These are phyloP conservation scores for Vanrija pseudolonga DNA, from an alignment of 1,284 basidiomycete species.

Conservation along the genomic window DNA sequence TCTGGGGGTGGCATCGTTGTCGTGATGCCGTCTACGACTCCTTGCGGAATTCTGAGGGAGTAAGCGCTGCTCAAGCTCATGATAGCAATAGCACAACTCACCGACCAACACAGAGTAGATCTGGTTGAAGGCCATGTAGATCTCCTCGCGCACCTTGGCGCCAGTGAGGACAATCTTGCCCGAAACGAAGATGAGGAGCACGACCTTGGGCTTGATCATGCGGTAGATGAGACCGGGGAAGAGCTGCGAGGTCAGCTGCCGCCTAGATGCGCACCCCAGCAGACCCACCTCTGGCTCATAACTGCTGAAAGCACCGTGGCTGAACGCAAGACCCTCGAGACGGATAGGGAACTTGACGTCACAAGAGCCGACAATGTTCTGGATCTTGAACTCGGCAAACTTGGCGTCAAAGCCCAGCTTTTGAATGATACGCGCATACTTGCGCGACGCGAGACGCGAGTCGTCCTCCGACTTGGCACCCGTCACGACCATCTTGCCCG, in stretches of 20 bases:
- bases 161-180: constrained; percentile 99
- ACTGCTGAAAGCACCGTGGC: constrained; percentile 96
- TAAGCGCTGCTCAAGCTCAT: neutral
- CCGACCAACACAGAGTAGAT: constrained; percentile 86
- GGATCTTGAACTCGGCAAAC: constrained; percentile 99
- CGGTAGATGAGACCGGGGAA: constrained; percentile 99
- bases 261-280: constrained; percentile 6
- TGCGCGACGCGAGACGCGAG: constrained; percentile 91
- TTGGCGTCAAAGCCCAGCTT: constrained; percentile 99
- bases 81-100: constrained; percentile 18
- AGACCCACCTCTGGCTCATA: constrained; percentile 88
- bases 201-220: constrained; percentile 99
- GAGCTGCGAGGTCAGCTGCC: constrained; percentile 55
- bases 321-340: constrained; percentile 94
- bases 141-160: constrained; percentile 99
- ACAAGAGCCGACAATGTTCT: constrained; percentile 98
- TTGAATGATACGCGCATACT: constrained; percentile 99
- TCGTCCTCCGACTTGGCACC: constrained; percentile 99
- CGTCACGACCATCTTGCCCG: constrained; percentile 99
- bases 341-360: constrained; percentile 99
- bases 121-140: constrained; percentile 98
- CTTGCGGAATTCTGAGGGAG: constrained; percentile 39
- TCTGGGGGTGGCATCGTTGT: neutral
- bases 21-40: constrained; percentile 26
- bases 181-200: constrained; percentile 96